Evolutionary conservation across 2,329 filamentous ascomycete species (phyloP), one percentile per base, ranked within the genome.

Genomic region (Penicillium oxalicum): DNA sequence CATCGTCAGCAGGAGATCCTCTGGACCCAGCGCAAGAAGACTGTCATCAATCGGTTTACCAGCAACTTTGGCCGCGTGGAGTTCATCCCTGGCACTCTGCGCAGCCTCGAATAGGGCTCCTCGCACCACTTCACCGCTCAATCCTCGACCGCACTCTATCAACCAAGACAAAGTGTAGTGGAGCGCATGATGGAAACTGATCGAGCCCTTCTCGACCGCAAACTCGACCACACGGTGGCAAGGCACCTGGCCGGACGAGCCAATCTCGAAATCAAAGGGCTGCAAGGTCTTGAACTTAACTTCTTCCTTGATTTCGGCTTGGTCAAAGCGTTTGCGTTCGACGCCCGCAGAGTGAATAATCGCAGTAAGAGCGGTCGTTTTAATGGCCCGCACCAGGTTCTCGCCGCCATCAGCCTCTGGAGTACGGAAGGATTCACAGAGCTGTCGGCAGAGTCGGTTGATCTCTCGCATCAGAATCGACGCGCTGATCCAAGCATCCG

Each of bases 161-260:
- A 98, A 76, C 93, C 93, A 98, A 0, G 93, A 98, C 1, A 97
- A 74, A 0, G 89, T 94, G 66, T 97, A 98, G 70, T 98, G 93
- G 27, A 98, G 77, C 1, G 90, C 90, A 66, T 98, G 93, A 64
- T 98, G 93, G 69, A 98, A 97, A 72, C 93, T 97, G 72, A 98
- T 93, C 1, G 87, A 82, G 58, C 95, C 87, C 57, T 86, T 85
- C 59, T 95, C 89, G 8, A 98, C 89, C 3, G 87, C 81, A 63
- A 95, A 96, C 53, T 87, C 86, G 49, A 97, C 86, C 2, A 97
- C 81, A 27, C 82, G 72, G 63, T 87, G 86, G 35, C 75, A 75
- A 4, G 72, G 68, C 12, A 71, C 66, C 5, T 76, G 69, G 0
- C 71, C 71, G 46, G 61, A 62, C 9, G 60, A 50, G 42, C 71